Evolutionary conservation across 148 eudicot genomes (phyloP), one percentile per base, ranked within the genome.

Genomic region (Fagopyrum homotropicum): DNA sequence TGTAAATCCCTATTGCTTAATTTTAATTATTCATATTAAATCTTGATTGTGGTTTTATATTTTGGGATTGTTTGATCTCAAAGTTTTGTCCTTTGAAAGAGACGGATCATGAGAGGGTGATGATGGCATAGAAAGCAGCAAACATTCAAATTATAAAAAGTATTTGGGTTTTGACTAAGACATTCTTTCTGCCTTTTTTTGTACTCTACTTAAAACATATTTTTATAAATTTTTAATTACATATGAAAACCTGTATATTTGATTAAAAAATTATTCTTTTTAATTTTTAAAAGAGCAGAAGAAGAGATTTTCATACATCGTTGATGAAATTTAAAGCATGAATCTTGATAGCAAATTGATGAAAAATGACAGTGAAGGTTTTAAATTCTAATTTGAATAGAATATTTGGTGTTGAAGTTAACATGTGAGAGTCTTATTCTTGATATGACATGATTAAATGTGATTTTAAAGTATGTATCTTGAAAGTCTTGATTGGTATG

Each of bases 51-150:
- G 29, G 4, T 30, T 2, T 61, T 29, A n/a, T 61, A 14, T 29
- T 9, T 61, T 61, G 43, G 43, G 45, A 22, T 64, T 11, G 17
- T 40, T 64, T 64, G 45, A 30, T 35, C 70, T 35, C 45, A 40
- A 66, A 43, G 46, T 66, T 66, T 40, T 66, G 71, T 66, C 71
- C 19, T 5, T 5, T 63, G 71, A 66, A 40, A 35, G 71, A 40
- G 71, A 66, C 71, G 71, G 19, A 66, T 66, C 71, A 66, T 66
- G 19, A 66, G 43, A 66, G 45, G 11, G 46, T 40, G 71, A 66
- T 66, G 46, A 66, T 66, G 17, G 46, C 47, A 66, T 66, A 14
- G 35, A 66, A 66, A 66, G 71, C 71, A 66, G 19, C 71, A 40
- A 66, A 66, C 47, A 66, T 35, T 66, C 71, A 40, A 35, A 66